Percentiles rank a stretch among this genome's conserved stretches.
These are phyloP conservation scores for Aspergillus conjunctus DNA, from an alignment of 495 filamentous ascomycete genomes.

Conservation along the genomic window DNA sequence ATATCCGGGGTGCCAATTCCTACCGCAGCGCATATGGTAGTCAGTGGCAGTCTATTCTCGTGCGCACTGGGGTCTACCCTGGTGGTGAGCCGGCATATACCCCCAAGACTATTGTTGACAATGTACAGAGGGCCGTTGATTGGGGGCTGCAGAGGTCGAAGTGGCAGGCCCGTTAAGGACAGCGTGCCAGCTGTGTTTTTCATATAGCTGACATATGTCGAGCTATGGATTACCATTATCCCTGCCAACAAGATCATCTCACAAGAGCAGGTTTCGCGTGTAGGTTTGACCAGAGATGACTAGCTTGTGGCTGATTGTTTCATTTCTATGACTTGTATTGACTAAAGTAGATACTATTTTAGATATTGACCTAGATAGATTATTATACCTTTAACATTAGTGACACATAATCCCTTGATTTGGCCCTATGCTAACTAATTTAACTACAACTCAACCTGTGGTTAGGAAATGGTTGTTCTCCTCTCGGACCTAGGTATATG, in stretches of 20 bases:
- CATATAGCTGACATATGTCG: background rate
- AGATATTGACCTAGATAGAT: background rate
- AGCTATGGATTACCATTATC: too few species aligned
- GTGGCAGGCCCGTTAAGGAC: slow-evolving; percentile 30
- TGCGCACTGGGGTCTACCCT: slow-evolving; percentile 78
- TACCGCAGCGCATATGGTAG: slow-evolving; percentile 66
- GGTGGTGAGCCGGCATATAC: slow-evolving; percentile 57
- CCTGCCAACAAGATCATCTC: too few species aligned
- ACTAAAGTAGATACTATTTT: background rate
- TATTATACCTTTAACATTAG: too few species aligned
- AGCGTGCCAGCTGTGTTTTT: background rate
- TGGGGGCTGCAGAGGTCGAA: slow-evolving; percentile 60
- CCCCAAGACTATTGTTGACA: slow-evolving; percentile 63
- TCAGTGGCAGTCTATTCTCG: slow-evolving; percentile 78
- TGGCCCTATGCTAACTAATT: too few species aligned
- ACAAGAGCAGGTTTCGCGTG: too few species aligned
- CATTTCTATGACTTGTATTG: too few species aligned
- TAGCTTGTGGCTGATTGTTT: background rate
- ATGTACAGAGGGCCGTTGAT: slow-evolving; percentile 68
- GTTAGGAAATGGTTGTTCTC: background rate
- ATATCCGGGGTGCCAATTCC: slow-evolving; percentile 86
- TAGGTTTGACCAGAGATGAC: background rate
- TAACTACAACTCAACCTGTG: too few species aligned
- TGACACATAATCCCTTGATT: too few species aligned
- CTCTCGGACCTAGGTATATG: too few species aligned